Base-by-base conservation (phyloP, 1,284 basidiomycete species). In the Sporisorium exsertum region DNA sequence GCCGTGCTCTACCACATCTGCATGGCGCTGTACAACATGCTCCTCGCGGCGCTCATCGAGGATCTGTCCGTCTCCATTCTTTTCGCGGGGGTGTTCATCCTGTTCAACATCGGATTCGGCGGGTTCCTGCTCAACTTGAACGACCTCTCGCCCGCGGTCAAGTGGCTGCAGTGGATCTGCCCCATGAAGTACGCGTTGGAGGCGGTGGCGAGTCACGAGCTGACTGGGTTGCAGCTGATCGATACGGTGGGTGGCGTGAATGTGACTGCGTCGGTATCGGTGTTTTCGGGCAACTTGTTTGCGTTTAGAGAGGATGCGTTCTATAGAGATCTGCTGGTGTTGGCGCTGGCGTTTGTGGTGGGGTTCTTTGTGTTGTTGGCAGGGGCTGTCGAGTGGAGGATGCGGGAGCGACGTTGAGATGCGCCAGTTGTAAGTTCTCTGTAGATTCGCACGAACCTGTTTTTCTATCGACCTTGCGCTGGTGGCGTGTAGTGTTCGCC, bases 151-250 rank as follows among this genome's bases (percentile, higher is more conserved):
- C 27, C 26, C 0, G 79, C 70, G 9, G 66, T 82, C n/a, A 37
- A 64, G 22, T 82, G 81, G 81, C 42, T 82, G 22, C 72, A 76
- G 58, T 82, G 75, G 74, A 58, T 82, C 22, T 72, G 61, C 20
- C 72, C 72, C 13, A 71, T 79, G 60, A 80, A 79, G 72, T 82
- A 73, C 47, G 79, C 79, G 20, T 57, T 82, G 45, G 81, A 82
- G 60, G 81, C 79, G 24, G 77, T 81, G 32, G 75, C 77, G 12
- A 58, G 43, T 16, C 72, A 79, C 58, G 74, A 82, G 58, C 35
- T 82, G 18, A 27, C 53, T 13, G 79, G 74, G 0, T 55, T 82
- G 27, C 53, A 72, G 61, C 54, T 82, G 54, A 50, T 70, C 1
- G 81, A 82, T 49, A 77, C 18, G 0, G 72, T 72, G 0, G 69